Evolutionary conservation across 1,284 basidiomycete genomes (phyloP).

Genomic region (Leccinum pachyderme): DNA sequence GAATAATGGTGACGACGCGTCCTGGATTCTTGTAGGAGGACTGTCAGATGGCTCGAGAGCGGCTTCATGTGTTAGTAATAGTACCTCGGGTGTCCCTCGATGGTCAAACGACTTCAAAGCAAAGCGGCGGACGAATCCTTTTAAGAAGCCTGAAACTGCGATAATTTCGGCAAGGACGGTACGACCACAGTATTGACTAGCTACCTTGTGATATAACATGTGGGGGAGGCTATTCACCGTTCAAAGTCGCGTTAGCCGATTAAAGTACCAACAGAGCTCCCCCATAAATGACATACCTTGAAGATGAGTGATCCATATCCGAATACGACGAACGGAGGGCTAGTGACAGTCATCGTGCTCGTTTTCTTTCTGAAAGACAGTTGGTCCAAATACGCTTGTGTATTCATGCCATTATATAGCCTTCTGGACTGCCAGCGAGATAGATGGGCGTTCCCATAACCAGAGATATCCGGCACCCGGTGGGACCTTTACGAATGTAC

Average conservation of each 20-base stretch:
- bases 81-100: conserved; percentile 73
- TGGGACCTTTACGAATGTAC: not conserved
- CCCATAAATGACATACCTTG: conserved; percentile 48
- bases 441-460: not conserved
- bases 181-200: not conserved
- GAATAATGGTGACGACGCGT: conserved; percentile 79
- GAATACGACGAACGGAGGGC: conserved; percentile 58
- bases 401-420: conserved; percentile 11
- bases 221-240: conserved; percentile 61
- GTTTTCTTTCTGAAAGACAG: not conserved
- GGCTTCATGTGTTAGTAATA: not conserved
- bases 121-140: conserved; percentile 82
- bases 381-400: not conserved
- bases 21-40: conserved; percentile 59
- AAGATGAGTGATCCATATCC: conserved; percentile 81
- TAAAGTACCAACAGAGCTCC: not conserved
- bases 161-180: not conserved
- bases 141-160: conserved; percentile 76
- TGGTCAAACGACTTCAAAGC: conserved; percentile 86
- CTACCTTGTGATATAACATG: conserved; percentile 60
- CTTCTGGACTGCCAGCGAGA: not conserved
- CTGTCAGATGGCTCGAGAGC: not conserved
- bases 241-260: conserved; percentile 2
- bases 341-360: conserved; percentile 7
- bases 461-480: not conserved